phyloP scores from a whole-genome alignment of 2,329 filamentous ascomycete genomes.

The Thermothelomyces thermophilus region DNA sequence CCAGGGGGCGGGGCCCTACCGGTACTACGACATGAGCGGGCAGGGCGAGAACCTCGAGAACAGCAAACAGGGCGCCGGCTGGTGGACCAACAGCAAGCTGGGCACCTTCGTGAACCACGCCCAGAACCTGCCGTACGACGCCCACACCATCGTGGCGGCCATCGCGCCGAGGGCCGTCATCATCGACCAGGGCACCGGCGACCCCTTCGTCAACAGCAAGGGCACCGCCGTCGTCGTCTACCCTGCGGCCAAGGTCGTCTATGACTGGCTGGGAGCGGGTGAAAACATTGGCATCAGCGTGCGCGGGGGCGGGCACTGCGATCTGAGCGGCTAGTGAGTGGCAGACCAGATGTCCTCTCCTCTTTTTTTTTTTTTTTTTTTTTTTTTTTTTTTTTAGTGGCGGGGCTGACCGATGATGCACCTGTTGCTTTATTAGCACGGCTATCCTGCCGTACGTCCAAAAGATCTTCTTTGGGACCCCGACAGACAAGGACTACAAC shows the following conservation, averaged over 20 bases:
- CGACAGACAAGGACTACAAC: conserved; percentile 40
- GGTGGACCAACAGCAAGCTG: conserved; percentile 48
- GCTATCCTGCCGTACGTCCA: conserved; percentile 42
- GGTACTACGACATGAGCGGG: conserved; percentile 40
- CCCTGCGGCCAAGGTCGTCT: conserved; percentile 46
- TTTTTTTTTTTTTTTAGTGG: not conserved
- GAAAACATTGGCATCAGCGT: conserved; percentile 45
- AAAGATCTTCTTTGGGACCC: conserved; percentile 40
- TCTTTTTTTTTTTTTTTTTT: too few species aligned
- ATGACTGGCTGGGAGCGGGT: conserved; percentile 45
- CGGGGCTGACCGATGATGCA: not conserved
- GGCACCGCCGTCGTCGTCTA: conserved; percentile 45
- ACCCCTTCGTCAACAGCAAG: conserved; percentile 43
- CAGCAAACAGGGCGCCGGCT: conserved; percentile 45
- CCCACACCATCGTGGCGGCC: conserved; percentile 52
- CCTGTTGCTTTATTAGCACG: conserved; percentile 25
- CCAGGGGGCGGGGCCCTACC: conserved; percentile 49
- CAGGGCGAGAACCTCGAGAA: conserved; percentile 43
- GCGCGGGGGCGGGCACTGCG: conserved; percentile 41
- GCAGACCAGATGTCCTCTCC: not conserved
- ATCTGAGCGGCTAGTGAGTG: conserved; percentile 42
- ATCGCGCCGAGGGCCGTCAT: conserved; percentile 51
- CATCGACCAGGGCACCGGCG: conserved; percentile 48
- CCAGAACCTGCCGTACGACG: conserved; percentile 49
- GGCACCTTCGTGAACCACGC: conserved; percentile 51